Base-by-base conservation (phyloP, 2,329 filamentous ascomycete genomes). In the Talaromyces sp. region DNA sequence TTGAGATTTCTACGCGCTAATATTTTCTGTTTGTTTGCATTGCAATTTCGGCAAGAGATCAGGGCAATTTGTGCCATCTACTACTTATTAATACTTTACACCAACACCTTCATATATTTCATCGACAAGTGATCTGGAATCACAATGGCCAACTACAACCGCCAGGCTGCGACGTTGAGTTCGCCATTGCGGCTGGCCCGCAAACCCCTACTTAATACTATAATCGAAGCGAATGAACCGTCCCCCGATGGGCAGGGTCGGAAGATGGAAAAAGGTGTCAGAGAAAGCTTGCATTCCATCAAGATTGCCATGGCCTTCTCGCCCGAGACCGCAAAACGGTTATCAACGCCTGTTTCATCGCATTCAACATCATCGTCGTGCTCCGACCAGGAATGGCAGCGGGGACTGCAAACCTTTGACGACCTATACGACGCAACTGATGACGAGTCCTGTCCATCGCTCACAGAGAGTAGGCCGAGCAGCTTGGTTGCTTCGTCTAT, bases 401-500 rank as follows among this genome's bases (percentile, higher is more conserved):
- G 67, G 79, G 83, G 72, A 88, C 88, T 65, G 84, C 85, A 67
- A 82, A 88, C 91, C 65, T 93, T 93, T 68, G 90, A 96, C 74
- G 91, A 95, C 68, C 79, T 96, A 54, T 96, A 96, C 74, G 90
- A 94, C 74, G 83, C 91, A 48, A 92, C 90, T 17, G 91, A 95
- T 65, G 86, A 91, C 58, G 72, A 76, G 67, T 63, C 79, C 61
- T 78, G 74, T 58, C 76, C 74, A 72, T 86, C 67, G 68, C 79
- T 69, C 69, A 82, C 71, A 70, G 81, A 68, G 41, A 73, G 75
- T 71, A 81, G 70, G 75, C 83, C 71, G 69, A 81, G 74, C 26
- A 81, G 75, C 69, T 78, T 80, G 67, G 70, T 74, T 21, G 75
- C 77, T 21, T 75, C 73, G 19, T 74, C 74, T 7, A 75, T 75